phyloP scores from a whole-genome alignment of 345 rosid genomes.

The Syzygium aqueum region DNA sequence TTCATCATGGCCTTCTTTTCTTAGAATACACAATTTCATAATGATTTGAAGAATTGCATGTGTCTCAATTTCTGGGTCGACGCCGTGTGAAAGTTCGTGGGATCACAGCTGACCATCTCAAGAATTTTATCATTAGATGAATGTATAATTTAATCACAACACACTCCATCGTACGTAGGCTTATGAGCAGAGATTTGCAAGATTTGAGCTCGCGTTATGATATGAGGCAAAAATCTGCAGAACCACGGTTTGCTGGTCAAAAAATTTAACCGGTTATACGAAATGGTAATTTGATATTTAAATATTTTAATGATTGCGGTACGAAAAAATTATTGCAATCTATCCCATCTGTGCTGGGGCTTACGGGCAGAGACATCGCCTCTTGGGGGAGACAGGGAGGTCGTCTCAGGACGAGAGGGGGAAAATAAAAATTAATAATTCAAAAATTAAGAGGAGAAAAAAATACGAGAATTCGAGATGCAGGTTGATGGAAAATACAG shows the following conservation, averaged over 20 bases:
- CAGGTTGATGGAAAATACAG: not conserved
- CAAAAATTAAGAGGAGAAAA: not conserved
- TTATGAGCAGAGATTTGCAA: not conserved
- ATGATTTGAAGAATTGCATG: not conserved
- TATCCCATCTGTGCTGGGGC: no score
- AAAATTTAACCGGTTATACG: no score
- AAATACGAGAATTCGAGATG: not conserved
- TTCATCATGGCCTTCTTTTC: not conserved
- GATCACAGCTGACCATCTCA: not conserved
- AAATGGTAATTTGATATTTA: no score
- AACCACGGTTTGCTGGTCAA: no score
- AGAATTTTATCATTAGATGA: not conserved
- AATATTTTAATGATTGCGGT: no score
- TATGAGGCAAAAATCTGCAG: no score
- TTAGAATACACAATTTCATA: not conserved
- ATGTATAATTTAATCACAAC: fast-evolving
- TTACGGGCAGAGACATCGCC: no score
- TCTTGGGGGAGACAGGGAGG: no score
- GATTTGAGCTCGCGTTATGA: no score
- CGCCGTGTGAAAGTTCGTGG: not conserved
- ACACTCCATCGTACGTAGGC: fast-evolving
- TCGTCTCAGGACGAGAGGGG: fast-evolving
- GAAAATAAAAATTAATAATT: not conserved
- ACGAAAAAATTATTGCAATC: no score
- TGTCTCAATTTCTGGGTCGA: not conserved